A percentile compares a stretch with the other conserved stretches of the same genome.
Evolutionary conservation across 139 green algal genomes (phyloP).

Genomic region (Picochlorum sp.): DNA sequence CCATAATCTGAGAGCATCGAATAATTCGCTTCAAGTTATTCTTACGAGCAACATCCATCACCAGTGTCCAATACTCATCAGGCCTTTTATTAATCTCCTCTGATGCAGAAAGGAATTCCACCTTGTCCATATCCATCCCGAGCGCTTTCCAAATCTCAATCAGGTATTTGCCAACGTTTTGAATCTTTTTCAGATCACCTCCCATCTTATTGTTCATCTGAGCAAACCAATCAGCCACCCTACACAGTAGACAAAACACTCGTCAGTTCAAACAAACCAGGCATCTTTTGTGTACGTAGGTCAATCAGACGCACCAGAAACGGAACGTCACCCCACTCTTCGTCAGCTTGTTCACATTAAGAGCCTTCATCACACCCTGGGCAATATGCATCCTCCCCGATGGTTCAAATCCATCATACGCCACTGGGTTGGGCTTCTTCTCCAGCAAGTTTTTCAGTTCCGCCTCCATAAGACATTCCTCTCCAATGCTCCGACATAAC

Average conservation of each 20-base stretch:
- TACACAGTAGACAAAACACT: constrained; percentile 28
- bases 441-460: constrained; percentile 81
- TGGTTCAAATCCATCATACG: constrained; percentile 98
- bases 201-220: constrained; percentile 98
- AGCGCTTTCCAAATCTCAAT: constrained; percentile 98
- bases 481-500: constrained; percentile 68
- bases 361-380: constrained; percentile 95
- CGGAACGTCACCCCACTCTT: constrained; percentile 91
- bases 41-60: constrained; percentile 81
- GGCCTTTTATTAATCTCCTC: constrained; percentile 46
- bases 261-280: background rate
- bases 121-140: constrained; percentile 86
- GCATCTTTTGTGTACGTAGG: background rate
- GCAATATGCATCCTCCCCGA: constrained; percentile 98
- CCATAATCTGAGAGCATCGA: constrained; percentile 90
- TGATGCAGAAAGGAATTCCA: constrained; percentile 71
- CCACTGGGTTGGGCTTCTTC: constrained; percentile 77
- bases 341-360: constrained; percentile 99
- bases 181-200: constrained; percentile 98
- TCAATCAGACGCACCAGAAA: constrained; percentile 60
- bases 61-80: constrained; percentile 82
- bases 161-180: constrained; percentile 93
- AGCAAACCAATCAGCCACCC: constrained; percentile 67
- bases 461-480: constrained; percentile 91
- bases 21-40: constrained; percentile 84